Base-by-base conservation (phyloP, 2,329 filamentous ascomycete genomes). In the Juglanconis oblonga region DNA sequence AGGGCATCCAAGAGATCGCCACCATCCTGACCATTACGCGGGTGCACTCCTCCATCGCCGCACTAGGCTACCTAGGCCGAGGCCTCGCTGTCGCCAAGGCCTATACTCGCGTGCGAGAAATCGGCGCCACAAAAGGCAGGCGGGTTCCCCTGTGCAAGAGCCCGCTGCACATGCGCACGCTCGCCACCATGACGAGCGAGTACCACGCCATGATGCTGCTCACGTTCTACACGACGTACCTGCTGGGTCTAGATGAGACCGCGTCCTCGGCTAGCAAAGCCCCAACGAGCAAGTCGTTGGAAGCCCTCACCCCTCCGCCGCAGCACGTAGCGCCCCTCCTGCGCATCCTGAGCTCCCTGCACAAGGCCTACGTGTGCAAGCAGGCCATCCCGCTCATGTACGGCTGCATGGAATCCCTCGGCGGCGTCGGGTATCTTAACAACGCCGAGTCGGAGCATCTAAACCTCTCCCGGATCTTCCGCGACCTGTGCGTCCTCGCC, bases 1-100 rank as follows among this genome's bases (percentile, higher is more conserved):
- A 82, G 45, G 90, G 89, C 1, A 81, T 90, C 35, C 81, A 84
- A 31, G 87, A 90, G 66, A 89, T 92, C 61, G 80, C 82, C 44
- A 85, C 84, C 1, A 77, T 93, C 13, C 76, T 92, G 7, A 91
- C 86, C 60, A 83, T 92, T 64, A 88, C 86, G 0, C 76, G 86
- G 8, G 70, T 88, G 0, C 80, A 87, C 68, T 85, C 83, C 3
- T 76, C 83, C 7, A 75, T 86, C 2, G 76, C 76, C 0, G 79
- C 81, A 0, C 74, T 83, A 1, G 82, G 80, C 0, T 80, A 80
- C 62, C 78, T 82, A 38, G 80, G 82, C 1, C 78, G 87, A 6
- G 84, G 81, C 0, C 71, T 89, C 1, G 80, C 76, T 0, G 79
- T 89, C 13, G 80, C 81, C 0, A 79, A 81, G 53, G 82, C 84